Conservation (phyloP, 345 rosid genomes). For the Murraya paniculata region DNA sequence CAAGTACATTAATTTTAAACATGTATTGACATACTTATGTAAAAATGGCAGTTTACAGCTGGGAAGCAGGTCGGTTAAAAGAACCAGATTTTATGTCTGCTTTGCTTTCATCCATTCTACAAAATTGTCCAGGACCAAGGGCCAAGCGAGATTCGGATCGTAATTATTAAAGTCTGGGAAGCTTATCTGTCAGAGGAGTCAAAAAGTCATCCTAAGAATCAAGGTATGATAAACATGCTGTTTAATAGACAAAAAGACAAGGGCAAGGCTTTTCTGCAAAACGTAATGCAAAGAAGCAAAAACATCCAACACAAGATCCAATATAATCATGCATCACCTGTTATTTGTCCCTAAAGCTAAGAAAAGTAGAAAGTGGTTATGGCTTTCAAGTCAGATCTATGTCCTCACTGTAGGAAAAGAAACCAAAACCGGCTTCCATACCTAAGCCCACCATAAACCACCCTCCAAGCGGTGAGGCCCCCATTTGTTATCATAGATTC, state of each 20-base stretch:
- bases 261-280: background rate
- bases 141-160: slow-evolving; percentile 96
- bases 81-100: slow-evolving; percentile 39
- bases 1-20: background rate
- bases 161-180: slow-evolving; percentile 81
- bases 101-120: slow-evolving; percentile 94
- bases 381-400: background rate
- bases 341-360: background rate
- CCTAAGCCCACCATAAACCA: background rate
- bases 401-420: background rate
- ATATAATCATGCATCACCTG: background rate
- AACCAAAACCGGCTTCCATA: background rate
- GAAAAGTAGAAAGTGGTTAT: background rate
- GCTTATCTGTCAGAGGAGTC: slow-evolving; percentile 60
- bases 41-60: slow-evolving; percentile 43
- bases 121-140: slow-evolving; percentile 93
- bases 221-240: background rate
- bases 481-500: background rate
- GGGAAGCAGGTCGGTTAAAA: slow-evolving; percentile 30
- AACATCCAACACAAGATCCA: background rate
- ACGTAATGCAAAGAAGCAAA: background rate
- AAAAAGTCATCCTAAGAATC: background rate
- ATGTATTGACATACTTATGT: slow-evolving; percentile 29
- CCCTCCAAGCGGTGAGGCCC: background rate
- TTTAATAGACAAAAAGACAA: background rate